phyloP scores from a whole-genome alignment of 148 eudicot genomes.

The Cornus kousa region DNA sequence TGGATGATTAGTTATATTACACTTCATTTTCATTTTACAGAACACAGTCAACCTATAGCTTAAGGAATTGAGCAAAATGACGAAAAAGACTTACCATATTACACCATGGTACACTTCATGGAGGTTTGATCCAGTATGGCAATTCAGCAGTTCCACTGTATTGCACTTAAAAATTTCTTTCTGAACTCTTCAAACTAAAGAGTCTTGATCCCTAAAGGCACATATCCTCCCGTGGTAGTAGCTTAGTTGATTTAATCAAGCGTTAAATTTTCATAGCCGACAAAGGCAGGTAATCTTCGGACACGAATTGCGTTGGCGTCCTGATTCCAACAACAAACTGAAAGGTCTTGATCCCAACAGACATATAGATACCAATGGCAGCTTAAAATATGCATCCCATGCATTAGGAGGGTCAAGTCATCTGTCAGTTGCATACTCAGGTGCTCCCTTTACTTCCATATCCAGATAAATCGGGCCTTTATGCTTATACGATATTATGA shows the following conservation, averaged over 20 bases:
- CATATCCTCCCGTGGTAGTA: too few species aligned
- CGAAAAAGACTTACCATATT: not conserved
- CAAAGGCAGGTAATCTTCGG: too few species aligned
- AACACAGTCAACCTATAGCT: not conserved
- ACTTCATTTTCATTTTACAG: not conserved
- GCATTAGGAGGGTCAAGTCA: not conserved
- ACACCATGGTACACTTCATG: too few species aligned
- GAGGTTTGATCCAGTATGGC: too few species aligned
- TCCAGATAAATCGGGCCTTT: not conserved
- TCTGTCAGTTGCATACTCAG: not conserved
- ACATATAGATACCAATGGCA: not conserved
- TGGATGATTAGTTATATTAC: not conserved
- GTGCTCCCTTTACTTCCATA: not conserved
- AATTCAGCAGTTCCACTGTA: too few species aligned
- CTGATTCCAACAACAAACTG: not conserved
- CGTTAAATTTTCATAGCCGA: too few species aligned
- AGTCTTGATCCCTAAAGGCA: too few species aligned
- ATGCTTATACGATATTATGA: constrained; percentile 9
- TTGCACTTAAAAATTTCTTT: not conserved
- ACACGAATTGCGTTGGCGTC: not conserved
- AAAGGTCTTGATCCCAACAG: not conserved
- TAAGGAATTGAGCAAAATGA: not conserved
- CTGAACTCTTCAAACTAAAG: too few species aligned
- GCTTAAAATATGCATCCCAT: not conserved
- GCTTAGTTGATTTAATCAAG: too few species aligned